Percentiles rank a stretch among this genome's conserved stretches.
These are phyloP conservation scores for Leucosporidium scottii DNA, from an alignment of 768 basidiomycete genomes.

Conservation along the genomic window DNA sequence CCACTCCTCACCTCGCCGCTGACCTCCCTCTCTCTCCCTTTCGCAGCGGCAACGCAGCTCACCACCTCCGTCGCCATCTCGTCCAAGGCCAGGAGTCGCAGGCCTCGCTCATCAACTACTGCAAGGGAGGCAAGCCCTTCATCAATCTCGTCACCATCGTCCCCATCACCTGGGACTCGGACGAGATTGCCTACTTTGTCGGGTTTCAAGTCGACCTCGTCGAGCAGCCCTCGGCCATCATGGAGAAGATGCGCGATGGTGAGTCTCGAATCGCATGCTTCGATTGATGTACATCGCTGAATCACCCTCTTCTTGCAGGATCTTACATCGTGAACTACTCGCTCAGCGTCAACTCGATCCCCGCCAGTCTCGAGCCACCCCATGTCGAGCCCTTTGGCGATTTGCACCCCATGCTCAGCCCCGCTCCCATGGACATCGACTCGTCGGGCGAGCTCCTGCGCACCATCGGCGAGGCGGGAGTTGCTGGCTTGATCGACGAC, in stretches of 20 bases:
- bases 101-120: constrained; percentile 76
- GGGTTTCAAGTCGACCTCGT: constrained; percentile 94
- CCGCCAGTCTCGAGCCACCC: not conserved
- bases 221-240: constrained; percentile 74
- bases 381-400: too few species aligned
- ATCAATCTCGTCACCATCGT: constrained; percentile 87
- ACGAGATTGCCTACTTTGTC: constrained; percentile 75
- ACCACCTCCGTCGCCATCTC: constrained; percentile 59
- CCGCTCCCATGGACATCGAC: not conserved
- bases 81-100: constrained; percentile 79
- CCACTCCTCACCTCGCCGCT: too few species aligned
- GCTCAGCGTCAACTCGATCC: constrained; percentile 18
- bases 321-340: constrained; percentile 63
- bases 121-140: constrained; percentile 74
- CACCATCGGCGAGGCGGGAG: constrained; percentile 20
- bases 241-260: constrained; percentile 62
- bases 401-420: not conserved
- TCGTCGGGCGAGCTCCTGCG: constrained; percentile 22
- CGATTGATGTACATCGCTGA: not conserved
- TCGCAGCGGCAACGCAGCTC: constrained; percentile 51
- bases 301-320: constrained; percentile 43
- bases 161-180: constrained; percentile 66
- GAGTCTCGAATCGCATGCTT: not conserved
- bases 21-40: too few species aligned
- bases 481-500: constrained; percentile 37